Evolutionary conservation across 2,329 filamentous ascomycete genomes (phyloP).

Genomic region (Colletotrichum lentis): DNA sequence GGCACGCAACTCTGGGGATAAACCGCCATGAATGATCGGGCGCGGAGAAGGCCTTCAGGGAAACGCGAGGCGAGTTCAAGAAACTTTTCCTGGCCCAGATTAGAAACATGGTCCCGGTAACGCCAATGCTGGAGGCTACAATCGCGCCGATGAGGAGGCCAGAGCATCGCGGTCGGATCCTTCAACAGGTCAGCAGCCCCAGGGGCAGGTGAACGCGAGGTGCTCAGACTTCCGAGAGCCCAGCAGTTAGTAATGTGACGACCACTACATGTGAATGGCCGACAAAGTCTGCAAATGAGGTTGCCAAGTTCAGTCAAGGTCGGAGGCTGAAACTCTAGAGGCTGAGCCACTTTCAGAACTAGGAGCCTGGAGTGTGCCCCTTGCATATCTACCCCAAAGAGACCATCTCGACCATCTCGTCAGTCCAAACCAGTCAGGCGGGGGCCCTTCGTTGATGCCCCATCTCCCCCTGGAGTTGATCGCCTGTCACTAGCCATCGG

Average conservation of each 20-base stretch:
- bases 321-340: conserved; percentile 37
- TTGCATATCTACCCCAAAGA: conserved; percentile 29
- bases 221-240: conserved; percentile 28
- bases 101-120: conserved; percentile 32
- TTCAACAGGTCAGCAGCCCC: conserved; percentile 16
- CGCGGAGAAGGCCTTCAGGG: conserved; percentile 22
- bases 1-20: conserved; percentile 23
- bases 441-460: conserved; percentile 14
- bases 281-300: conserved; percentile 24
- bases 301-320: conserved; percentile 35
- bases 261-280: not conserved
- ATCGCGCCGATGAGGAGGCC: conserved; percentile 18
- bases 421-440: conserved; percentile 13
- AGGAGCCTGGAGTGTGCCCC: conserved; percentile 28
- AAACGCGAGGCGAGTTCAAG: conserved; percentile 33
- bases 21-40: conserved; percentile 22
- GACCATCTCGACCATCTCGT: conserved; percentile 21
- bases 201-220: conserved; percentile 35
- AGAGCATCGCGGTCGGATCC: conserved; percentile 30
- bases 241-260: conserved; percentile 18
- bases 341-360: conserved; percentile 22
- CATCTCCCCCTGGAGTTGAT: not conserved
- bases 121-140: conserved; percentile 21
- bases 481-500: not conserved
- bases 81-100: conserved; percentile 20